phyloP scores from a whole-genome alignment of 2,329 filamentous ascomycete genomes.

The Cercospora brassicicola region DNA sequence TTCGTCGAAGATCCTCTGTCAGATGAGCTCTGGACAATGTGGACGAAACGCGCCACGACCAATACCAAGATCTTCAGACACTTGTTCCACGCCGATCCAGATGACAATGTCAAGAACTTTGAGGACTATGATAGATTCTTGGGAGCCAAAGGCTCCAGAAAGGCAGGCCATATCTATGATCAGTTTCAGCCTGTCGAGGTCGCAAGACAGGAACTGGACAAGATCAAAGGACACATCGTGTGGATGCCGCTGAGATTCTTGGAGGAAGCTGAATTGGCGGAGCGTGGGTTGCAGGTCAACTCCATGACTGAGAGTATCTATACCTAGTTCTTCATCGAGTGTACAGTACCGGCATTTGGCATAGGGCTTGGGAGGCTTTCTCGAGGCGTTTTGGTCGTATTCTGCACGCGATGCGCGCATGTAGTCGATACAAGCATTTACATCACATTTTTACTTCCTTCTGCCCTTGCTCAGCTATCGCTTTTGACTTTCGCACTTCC shows the following conservation, averaged over 20 bases:
- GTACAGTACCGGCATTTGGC: neutral
- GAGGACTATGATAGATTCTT: slow-evolving; percentile 83
- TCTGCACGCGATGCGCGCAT: neutral
- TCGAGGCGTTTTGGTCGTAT: neutral
- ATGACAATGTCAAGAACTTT: slow-evolving; percentile 84
- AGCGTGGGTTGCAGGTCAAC: slow-evolving; percentile 83
- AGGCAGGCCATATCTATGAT: slow-evolving; percentile 84
- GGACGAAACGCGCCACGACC: slow-evolving; percentile 66
- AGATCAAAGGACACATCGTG: slow-evolving; percentile 79
- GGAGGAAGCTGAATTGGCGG: slow-evolving; percentile 81
- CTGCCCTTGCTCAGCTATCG: neutral
- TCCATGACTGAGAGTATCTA: slow-evolving; percentile 83
- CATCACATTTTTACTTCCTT: neutral
- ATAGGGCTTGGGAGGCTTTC: neutral
- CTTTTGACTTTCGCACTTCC: neutral
- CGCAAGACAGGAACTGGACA: slow-evolving; percentile 71
- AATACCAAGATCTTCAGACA: slow-evolving; percentile 78
- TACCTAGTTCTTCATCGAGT: slow-evolving; percentile 51
- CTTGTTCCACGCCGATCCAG: slow-evolving; percentile 83
- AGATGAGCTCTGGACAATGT: slow-evolving; percentile 61
- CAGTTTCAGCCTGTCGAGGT: slow-evolving; percentile 71
- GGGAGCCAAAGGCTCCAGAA: slow-evolving; percentile 59
- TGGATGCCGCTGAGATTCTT: slow-evolving; percentile 94
- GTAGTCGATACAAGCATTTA: neutral
- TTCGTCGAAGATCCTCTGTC: slow-evolving; percentile 62